A percentile compares a stretch with the other conserved stretches of the same genome.
These are phyloP conservation scores for Zelopaecilomyces penicillatus DNA, from an alignment of 2,329 filamentous ascomycete genomes.

Conservation along the genomic window DNA sequence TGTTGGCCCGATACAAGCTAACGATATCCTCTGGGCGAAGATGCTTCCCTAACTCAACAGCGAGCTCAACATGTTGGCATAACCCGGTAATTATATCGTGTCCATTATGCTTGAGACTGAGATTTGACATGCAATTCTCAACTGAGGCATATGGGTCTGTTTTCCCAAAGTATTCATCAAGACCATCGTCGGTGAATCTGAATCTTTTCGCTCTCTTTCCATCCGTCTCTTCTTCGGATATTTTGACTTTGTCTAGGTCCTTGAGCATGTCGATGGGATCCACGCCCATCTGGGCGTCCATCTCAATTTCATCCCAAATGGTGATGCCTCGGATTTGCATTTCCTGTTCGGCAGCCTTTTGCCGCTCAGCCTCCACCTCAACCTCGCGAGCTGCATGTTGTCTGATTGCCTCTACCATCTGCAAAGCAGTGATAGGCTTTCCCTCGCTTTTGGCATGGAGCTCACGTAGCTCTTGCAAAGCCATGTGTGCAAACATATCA, in stretches of 20 bases:
- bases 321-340: conserved; percentile 1
- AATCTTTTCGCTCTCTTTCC: conserved; percentile 17
- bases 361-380: background rate
- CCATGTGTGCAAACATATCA: conserved; percentile 14
- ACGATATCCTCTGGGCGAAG: conserved; percentile 50
- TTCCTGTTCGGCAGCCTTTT: background rate
- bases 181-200: conserved; percentile 19
- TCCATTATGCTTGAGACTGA: conserved; percentile 15
- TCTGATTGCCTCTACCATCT: conserved; percentile 15
- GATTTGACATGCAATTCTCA: background rate
- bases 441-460: conserved; percentile 5
- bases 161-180: conserved; percentile 21
- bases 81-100: conserved; percentile 37
- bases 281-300: background rate
- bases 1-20: conserved; percentile 56
- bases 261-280: conserved; percentile 4
- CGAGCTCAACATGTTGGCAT: conserved; percentile 40
- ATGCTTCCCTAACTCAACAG: conserved; percentile 45
- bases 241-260: conserved; percentile 4
- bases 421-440: conserved; percentile 9
- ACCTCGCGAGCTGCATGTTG: conserved; percentile 12
- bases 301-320: background rate
- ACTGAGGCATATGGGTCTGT: conserved; percentile 20
- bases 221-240: conserved; percentile 7
- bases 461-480: conserved; percentile 13